phyloP scores from a whole-genome alignment of 75 land plant species.

The Sequoiadendron giganteum region DNA sequence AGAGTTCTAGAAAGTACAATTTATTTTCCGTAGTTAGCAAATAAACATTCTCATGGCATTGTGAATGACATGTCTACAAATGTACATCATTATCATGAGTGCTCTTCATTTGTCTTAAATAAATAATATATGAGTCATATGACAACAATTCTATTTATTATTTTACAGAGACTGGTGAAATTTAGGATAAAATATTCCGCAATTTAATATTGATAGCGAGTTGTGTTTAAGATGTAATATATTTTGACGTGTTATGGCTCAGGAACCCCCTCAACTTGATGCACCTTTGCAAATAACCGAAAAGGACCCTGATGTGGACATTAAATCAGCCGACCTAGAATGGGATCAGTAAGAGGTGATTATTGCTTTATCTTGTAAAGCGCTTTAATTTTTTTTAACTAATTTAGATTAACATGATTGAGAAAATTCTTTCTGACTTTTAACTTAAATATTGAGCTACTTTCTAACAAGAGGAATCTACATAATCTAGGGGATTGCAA shows the following conservation, averaged over 20 bases:
- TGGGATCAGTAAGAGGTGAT: conserved; percentile 71
- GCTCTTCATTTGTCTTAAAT: background rate
- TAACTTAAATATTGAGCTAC: background rate
- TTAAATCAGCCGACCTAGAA: conserved; percentile 32
- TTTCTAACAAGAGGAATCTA: background rate
- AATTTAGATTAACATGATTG: background rate
- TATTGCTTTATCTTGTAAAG: background rate
- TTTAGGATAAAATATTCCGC: background rate
- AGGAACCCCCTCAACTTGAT: conserved; percentile 76
- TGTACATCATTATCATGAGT: background rate
- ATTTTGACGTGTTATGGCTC: conserved; percentile 10
- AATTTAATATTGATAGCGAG: background rate
- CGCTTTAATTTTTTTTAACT: background rate
- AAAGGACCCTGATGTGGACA: conserved; percentile 22
- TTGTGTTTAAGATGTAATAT: background rate
- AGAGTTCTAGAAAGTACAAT: background rate
- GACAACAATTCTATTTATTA: background rate
- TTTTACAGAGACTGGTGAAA: background rate
- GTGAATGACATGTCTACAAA: no score
- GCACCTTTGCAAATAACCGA: conserved; percentile 59
- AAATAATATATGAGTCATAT: background rate
- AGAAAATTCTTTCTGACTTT: background rate
- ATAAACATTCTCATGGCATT: background rate
- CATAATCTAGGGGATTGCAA: background rate
- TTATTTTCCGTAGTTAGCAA: background rate